These are phyloP conservation scores for Aspergillus ustus DNA, from an alignment of 2,329 filamentous ascomycete genomes.

Conservation along the genomic window DNA sequence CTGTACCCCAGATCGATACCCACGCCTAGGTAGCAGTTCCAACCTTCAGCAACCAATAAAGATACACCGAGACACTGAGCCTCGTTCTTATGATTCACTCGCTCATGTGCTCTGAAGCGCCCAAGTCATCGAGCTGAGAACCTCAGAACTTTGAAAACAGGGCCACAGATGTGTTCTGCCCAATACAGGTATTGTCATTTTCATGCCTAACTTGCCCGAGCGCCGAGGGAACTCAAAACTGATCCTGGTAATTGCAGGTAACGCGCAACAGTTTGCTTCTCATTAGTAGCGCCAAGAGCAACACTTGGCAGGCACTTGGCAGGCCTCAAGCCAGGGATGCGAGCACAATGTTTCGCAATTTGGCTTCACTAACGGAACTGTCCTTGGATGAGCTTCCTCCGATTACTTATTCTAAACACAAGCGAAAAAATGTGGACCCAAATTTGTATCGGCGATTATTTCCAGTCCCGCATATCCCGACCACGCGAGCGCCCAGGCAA, in stretches of 20 bases:
- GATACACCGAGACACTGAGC: background rate
- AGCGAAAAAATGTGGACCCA: background rate
- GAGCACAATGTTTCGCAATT: background rate
- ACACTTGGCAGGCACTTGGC: background rate
- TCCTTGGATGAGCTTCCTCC: background rate
- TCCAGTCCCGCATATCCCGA: slow-evolving; percentile 13
- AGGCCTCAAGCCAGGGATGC: background rate
- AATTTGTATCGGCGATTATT: slow-evolving; percentile 13
- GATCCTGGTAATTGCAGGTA: background rate
- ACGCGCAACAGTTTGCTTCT: background rate
- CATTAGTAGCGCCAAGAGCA: background rate
- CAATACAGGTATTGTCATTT: slow-evolving; percentile 16
- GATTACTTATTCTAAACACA: background rate
- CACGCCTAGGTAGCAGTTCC: background rate
- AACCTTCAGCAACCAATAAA: background rate
- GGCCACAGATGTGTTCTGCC: background rate
- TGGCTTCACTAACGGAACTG: background rate
- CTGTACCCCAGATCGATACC: background rate
- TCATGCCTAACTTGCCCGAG: slow-evolving; percentile 9
- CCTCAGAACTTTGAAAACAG: background rate
- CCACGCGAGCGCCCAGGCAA: slow-evolving; percentile 4
- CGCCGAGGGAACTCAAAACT: background rate
- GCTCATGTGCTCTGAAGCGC: background rate
- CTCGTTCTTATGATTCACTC: background rate
- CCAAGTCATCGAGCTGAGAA: background rate